Conservation (phyloP, 129 eudicot species). For the Saposhnikovia divaricata region DNA sequence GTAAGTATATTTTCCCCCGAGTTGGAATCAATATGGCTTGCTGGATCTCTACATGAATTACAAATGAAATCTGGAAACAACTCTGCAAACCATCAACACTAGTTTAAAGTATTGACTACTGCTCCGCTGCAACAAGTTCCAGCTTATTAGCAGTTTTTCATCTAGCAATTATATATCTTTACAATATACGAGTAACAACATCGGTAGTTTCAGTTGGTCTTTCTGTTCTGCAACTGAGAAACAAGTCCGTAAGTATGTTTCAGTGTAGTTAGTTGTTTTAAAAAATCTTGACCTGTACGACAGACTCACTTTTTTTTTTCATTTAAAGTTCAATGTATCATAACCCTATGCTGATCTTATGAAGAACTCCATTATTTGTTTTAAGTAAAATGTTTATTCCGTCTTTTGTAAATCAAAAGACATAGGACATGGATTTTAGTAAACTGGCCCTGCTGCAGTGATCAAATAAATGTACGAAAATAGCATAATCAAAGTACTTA, state of each 20-base stretch:
- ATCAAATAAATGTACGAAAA: not conserved
- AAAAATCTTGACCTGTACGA: not conserved
- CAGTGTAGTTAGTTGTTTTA: not conserved
- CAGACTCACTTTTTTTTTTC: not conserved
- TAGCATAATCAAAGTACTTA: slow-evolving; percentile 16
- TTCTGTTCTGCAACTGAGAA: not conserved
- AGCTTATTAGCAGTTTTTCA: not conserved
- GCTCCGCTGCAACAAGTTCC: not conserved
- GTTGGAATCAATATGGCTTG: not conserved
- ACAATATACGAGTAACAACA: not conserved
- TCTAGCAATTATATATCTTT: not conserved
- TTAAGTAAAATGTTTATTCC: too few relatives aligned
- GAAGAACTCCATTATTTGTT: not conserved
- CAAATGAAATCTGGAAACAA: not conserved
- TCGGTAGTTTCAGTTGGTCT: not conserved
- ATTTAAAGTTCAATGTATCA: not conserved
- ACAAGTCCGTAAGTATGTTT: not conserved
- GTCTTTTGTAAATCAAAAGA: not conserved
- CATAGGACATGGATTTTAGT: not conserved
- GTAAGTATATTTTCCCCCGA: not conserved
- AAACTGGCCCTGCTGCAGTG: not conserved
- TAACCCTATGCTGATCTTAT: not conserved
- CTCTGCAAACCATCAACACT: not conserved
- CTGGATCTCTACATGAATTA: not conserved
- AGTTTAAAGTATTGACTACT: not conserved